Conservation (phyloP, 108 stramenopile genomes). For the Fragilaria radians region DNA sequence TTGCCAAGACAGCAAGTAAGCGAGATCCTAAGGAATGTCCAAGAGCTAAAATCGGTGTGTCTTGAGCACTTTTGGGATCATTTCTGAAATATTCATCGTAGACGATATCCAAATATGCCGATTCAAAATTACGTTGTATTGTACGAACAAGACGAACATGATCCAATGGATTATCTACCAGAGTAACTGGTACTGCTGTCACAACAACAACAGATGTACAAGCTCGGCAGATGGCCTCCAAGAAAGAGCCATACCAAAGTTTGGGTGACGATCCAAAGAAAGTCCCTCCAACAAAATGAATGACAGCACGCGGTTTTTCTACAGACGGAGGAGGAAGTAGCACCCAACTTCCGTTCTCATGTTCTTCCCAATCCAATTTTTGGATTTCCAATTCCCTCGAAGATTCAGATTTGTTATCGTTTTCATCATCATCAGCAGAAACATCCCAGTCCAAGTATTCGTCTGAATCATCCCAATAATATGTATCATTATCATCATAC, state of each 20-base stretch:
- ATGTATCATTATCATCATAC: slow-evolving; percentile 5
- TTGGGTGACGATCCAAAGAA: slow-evolving; percentile 68
- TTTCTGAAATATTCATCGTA: slow-evolving; percentile 71
- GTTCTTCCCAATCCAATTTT: slow-evolving; percentile 38
- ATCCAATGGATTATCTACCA: slow-evolving; percentile 56
- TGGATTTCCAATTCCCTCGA: slow-evolving; percentile 9
- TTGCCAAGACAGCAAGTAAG: slow-evolving; percentile 55
- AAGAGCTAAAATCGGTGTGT: slow-evolving; percentile 56
- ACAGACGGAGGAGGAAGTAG: slow-evolving; percentile 55
- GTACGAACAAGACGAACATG: slow-evolving; percentile 45
- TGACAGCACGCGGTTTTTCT: slow-evolving; percentile 41
- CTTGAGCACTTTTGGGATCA: slow-evolving; percentile 18
- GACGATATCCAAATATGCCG: slow-evolving; percentile 56
- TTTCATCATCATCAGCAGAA: slow-evolving; percentile 1
- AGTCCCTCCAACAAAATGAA: slow-evolving; percentile 83
- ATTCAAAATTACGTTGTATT: slow-evolving; percentile 45
- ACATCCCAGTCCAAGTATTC: slow-evolving; percentile 9
- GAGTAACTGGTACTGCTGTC: slow-evolving; percentile 62
- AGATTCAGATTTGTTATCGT: no score
- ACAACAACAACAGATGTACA: slow-evolving; percentile 60
- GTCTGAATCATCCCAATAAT: slow-evolving; percentile 7
- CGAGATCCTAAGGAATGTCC: slow-evolving; percentile 78
- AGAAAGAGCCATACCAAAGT: slow-evolving; percentile 52
- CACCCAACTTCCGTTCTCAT: slow-evolving; percentile 49
- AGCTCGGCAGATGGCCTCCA: slow-evolving; percentile 51